These are phyloP conservation scores for Colletotrichum sublineola DNA, from an alignment of 2,329 filamentous ascomycete genomes.

Conservation along the genomic window DNA sequence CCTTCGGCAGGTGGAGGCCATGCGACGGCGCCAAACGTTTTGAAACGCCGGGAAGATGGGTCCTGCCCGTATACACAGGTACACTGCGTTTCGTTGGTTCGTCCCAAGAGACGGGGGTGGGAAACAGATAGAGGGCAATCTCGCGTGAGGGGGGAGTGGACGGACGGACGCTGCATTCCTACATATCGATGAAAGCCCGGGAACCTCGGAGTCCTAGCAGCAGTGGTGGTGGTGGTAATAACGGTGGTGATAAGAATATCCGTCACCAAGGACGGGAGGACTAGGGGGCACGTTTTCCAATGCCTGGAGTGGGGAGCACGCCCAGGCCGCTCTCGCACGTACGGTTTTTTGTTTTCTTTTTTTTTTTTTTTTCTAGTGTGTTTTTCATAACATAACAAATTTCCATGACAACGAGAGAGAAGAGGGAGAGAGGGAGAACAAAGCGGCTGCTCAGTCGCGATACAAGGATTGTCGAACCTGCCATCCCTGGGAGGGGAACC, in stretches of 20 bases:
- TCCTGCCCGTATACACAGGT: background rate
- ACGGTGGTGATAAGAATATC: background rate
- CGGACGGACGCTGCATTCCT: background rate
- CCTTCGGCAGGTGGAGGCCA: background rate
- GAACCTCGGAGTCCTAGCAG: background rate
- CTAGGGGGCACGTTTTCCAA: no score
- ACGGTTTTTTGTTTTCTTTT: no score
- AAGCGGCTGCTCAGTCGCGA: background rate
- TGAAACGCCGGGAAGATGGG: conserved; percentile 11
- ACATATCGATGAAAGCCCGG: background rate
- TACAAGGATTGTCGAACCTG: conserved; percentile 9
- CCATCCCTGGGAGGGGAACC: background rate
- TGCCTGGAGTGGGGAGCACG: no score
- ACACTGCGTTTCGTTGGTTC: background rate
- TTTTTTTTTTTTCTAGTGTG: no score
- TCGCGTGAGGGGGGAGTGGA: background rate
- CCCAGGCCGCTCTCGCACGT: no score
- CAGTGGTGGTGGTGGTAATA: background rate
- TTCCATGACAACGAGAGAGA: no score
- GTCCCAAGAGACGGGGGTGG: conserved; percentile 9
- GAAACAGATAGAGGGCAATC: background rate
- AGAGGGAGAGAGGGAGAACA: no score
- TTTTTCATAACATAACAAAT: no score
- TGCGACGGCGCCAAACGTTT: conserved; percentile 17
- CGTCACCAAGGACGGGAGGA: no score